Conservation (phyloP, 495 filamentous ascomycete species). For the Trichoderma parareesei region DNA sequence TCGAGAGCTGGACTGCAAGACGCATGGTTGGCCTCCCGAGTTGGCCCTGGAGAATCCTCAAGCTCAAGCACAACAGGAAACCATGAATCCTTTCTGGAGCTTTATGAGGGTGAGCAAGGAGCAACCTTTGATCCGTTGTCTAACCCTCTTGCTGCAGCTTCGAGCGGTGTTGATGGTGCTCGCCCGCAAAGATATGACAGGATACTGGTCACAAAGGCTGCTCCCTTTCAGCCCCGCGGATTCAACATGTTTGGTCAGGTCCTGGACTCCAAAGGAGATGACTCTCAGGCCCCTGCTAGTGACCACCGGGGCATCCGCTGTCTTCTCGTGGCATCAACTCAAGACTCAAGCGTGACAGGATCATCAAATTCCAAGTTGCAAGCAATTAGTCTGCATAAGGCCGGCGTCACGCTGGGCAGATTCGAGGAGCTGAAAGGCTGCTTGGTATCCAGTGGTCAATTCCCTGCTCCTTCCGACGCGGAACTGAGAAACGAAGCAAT, state of each 20-base stretch:
- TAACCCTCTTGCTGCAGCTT: slow-evolving; percentile 41
- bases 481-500: slow-evolving; percentile 16
- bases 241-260: slow-evolving; percentile 44
- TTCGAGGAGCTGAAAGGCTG: slow-evolving; percentile 20
- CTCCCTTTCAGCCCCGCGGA: slow-evolving; percentile 23
- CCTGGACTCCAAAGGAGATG: slow-evolving; percentile 12
- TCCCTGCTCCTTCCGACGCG: slow-evolving; percentile 36
- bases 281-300: slow-evolving; percentile 32
- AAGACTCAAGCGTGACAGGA: slow-evolving; percentile 6
- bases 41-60: slow-evolving; percentile 23
- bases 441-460: slow-evolving; percentile 23
- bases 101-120: slow-evolving; percentile 44
- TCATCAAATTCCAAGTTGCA: slow-evolving; percentile 5
- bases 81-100: slow-evolving; percentile 11
- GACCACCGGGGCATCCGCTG: slow-evolving; percentile 50
- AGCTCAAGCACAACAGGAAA: slow-evolving; percentile 20
- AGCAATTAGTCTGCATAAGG: slow-evolving; percentile 19
- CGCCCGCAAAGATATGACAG: slow-evolving; percentile 54
- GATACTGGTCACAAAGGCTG: slow-evolving; percentile 38
- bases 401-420: slow-evolving; percentile 17
- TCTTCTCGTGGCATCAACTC: slow-evolving; percentile 21
- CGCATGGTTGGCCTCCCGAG: slow-evolving; percentile 32
- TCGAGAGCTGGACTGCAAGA: slow-evolving; percentile 30
- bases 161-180: slow-evolving; percentile 29
- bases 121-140: slow-evolving; percentile 47